A percentile compares a stretch with the other conserved stretches of the same genome.
Evolutionary conservation across 768 basidiomycete species (phyloP).

Genomic region (Hemileccinum impolitum): DNA sequence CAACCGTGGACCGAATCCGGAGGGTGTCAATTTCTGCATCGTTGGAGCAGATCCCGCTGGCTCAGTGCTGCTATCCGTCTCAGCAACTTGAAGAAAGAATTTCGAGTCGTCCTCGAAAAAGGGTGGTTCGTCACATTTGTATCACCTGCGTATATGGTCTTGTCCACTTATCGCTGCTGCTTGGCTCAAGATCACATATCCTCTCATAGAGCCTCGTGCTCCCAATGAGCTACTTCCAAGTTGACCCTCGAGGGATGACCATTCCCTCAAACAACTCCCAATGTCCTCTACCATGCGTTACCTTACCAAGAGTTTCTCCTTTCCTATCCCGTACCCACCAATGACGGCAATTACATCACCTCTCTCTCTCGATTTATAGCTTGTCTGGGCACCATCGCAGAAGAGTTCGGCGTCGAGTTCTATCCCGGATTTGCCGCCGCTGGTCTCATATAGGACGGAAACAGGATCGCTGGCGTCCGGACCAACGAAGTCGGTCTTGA

Average conservation of each 20-base stretch:
- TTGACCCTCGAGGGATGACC: constrained; percentile 64
- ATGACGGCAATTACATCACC: constrained; percentile 89
- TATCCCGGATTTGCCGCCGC: constrained; percentile 98
- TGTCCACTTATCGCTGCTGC: not conserved
- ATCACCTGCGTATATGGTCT: not conserved
- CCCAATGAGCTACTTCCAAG: constrained; percentile 87
- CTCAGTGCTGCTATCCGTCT: constrained; percentile 93
- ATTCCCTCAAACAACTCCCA: constrained; percentile 81
- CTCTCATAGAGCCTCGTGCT: constrained; percentile 89
- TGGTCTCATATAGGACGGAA: constrained; percentile 58
- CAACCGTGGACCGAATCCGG: constrained; percentile 75
- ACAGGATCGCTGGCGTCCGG: constrained; percentile 55
- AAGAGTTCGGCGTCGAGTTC: constrained; percentile 86
- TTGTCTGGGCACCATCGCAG: constrained; percentile 87
- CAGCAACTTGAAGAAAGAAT: constrained; percentile 69
- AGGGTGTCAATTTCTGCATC: constrained; percentile 95
- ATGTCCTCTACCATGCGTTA: constrained; percentile 81
- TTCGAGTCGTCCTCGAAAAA: constrained; percentile 94
- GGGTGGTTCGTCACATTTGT: constrained; percentile 56
- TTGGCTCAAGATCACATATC: constrained; percentile 76
- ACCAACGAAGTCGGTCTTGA: constrained; percentile 96
- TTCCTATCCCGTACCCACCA: constrained; percentile 96
- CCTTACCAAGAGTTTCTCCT: constrained; percentile 61
- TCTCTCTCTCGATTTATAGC: constrained; percentile 86
- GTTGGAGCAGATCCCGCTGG: constrained; percentile 96